A percentile compares a stretch with the other conserved stretches of the same genome.
Conservation (phyloP, 129 eudicot genomes). For the Flaveria sonorensis region DNA sequence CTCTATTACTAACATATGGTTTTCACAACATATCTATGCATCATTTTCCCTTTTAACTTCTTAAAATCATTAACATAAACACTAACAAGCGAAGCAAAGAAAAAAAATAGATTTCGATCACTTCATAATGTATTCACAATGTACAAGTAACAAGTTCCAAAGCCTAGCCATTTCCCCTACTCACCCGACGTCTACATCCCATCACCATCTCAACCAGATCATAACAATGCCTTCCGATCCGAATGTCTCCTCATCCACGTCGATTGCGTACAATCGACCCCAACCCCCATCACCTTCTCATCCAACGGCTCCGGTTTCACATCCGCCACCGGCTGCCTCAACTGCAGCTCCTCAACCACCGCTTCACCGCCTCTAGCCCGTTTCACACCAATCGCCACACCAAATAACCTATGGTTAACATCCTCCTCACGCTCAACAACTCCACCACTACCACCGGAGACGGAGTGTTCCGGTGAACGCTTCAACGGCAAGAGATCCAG, state of each 20-base stretch:
- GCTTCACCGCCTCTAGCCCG: conserved; percentile 47
- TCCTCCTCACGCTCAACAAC: conserved; percentile 18
- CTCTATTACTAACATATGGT: too few species aligned
- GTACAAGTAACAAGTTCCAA: too few species aligned
- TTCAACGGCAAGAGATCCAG: conserved; percentile 62
- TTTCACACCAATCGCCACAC: conserved; percentile 69
- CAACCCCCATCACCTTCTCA: conserved; percentile 30
- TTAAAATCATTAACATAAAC: too few species aligned
- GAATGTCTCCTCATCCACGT: conserved; percentile 35
- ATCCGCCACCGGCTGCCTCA: conserved; percentile 46
- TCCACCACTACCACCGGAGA: neutral
- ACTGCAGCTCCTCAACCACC: conserved; percentile 52
- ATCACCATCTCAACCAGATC: conserved; percentile 11
- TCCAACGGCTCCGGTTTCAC: conserved; percentile 74
- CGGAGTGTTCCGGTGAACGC: conserved; percentile 40
- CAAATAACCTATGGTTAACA: conserved; percentile 57
- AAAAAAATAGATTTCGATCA: too few species aligned
- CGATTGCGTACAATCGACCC: conserved; percentile 34
- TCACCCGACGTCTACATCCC: too few species aligned
- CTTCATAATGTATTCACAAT: too few species aligned
- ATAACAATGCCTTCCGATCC: conserved; percentile 30
- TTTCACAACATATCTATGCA: too few species aligned
- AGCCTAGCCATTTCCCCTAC: too few species aligned
- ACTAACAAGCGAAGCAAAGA: too few species aligned
- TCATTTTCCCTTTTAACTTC: too few species aligned